These are phyloP conservation scores for Penicillium canescens DNA, from an alignment of 495 filamentous ascomycete species.

Conservation along the genomic window DNA sequence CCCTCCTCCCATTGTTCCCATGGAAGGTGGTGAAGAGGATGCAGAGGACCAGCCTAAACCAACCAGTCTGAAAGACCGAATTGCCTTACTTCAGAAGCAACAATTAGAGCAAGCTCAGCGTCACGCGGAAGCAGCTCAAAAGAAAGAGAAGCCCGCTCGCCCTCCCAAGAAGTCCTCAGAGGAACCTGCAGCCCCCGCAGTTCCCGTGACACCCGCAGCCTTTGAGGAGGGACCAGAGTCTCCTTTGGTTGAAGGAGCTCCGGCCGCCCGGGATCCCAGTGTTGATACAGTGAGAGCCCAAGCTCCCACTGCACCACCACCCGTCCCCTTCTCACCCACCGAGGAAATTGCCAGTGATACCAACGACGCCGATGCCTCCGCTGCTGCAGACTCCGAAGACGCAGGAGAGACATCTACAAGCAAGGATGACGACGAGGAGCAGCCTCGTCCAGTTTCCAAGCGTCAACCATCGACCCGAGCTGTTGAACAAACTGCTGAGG, in stretches of 20 bases:
- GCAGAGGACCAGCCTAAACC: slow-evolving; percentile 81
- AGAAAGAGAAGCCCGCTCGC: slow-evolving; percentile 85
- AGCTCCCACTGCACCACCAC: slow-evolving; percentile 43
- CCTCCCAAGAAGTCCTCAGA: slow-evolving; percentile 80
- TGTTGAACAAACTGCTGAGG: slow-evolving; percentile 24
- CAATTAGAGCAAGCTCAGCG: slow-evolving; percentile 83
- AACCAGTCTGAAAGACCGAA: slow-evolving; percentile 88
- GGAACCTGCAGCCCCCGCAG: slow-evolving; percentile 35
- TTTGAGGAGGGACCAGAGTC: slow-evolving; percentile 29
- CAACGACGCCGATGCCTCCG: slow-evolving; percentile 90
- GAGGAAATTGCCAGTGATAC: slow-evolving; percentile 68
- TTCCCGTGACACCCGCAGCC: slow-evolving; percentile 22
- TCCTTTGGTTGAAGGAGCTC: slow-evolving; percentile 47
- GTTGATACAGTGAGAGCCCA: slow-evolving; percentile 54
- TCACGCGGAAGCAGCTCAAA: slow-evolving; percentile 74
- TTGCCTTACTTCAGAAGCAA: slow-evolving; percentile 90
- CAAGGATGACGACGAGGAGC: slow-evolving; percentile 71
- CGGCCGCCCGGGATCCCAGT: slow-evolving; percentile 50
- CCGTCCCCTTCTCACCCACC: slow-evolving; percentile 43
- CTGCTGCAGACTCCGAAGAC: slow-evolving; percentile 81
- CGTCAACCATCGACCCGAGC: slow-evolving; percentile 17
- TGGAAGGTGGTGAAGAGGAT: slow-evolving; percentile 53
- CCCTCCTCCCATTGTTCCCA: slow-evolving; percentile 47
- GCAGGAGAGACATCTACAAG: slow-evolving; percentile 74
- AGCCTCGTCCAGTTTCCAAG: slow-evolving; percentile 20